These are phyloP conservation scores for Cylindrotheca fusiformis DNA, from an alignment of 108 stramenopile genomes.

Conservation along the genomic window DNA sequence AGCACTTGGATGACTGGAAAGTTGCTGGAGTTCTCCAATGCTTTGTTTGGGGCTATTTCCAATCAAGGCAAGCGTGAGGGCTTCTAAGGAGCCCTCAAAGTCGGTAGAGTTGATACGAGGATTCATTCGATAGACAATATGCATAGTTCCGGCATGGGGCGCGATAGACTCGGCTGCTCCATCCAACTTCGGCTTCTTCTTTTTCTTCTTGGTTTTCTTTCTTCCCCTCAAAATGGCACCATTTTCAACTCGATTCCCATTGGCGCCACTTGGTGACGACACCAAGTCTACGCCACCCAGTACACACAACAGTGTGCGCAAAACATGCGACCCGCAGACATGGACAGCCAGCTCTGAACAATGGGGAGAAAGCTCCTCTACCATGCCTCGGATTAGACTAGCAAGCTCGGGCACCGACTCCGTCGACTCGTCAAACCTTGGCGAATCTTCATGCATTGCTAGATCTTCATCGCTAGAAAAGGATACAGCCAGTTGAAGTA, in stretches of 20 bases:
- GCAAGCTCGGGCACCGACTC: slow-evolving; percentile 40
- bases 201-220: slow-evolving; percentile 56
- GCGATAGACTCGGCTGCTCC: not conserved
- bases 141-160: slow-evolving; percentile 39
- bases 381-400: slow-evolving; percentile 39
- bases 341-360: slow-evolving; percentile 66
- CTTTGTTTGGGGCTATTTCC: slow-evolving; percentile 18
- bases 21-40: slow-evolving; percentile 63
- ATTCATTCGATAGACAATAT: slow-evolving; percentile 31
- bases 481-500: slow-evolving; percentile 46
- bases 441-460: slow-evolving; percentile 49
- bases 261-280: slow-evolving; percentile 9
- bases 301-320: slow-evolving; percentile 71
- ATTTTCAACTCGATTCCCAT: slow-evolving; percentile 29
- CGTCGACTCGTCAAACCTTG: slow-evolving; percentile 21
- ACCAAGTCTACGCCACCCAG: slow-evolving; percentile 67
- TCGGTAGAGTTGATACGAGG: slow-evolving; percentile 27
- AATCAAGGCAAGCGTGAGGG: slow-evolving; percentile 23
- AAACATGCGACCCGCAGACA: slow-evolving; percentile 83
- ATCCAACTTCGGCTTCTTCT: slow-evolving; percentile 46
- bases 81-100: slow-evolving; percentile 22
- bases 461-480: slow-evolving; percentile 36
- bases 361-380: slow-evolving; percentile 60
- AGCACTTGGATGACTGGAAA: slow-evolving; percentile 76
- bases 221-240: slow-evolving; percentile 58